A percentile compares a stretch with the other conserved stretches of the same genome.
Evolutionary conservation across 2,329 filamentous ascomycete species (phyloP).

Genomic region (Diaporthe sp.): DNA sequence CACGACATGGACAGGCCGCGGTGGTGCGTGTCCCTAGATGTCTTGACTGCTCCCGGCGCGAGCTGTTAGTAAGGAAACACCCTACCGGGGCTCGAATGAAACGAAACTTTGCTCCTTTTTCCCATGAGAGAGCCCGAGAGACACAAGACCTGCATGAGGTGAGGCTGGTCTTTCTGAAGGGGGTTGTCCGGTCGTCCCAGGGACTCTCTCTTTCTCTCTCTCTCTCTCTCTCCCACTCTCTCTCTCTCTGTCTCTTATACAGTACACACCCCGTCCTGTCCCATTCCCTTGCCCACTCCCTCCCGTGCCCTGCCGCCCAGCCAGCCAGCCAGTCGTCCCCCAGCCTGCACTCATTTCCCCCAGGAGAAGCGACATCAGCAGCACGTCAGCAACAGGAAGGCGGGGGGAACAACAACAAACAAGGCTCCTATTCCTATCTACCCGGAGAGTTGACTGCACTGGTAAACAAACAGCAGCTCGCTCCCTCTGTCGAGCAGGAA

Average conservation of each 20-base stretch:
- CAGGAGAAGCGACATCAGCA: background rate
- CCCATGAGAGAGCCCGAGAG: conserved; percentile 4
- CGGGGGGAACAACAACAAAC: background rate
- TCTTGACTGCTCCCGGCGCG: conserved; percentile 22
- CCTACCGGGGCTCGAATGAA: conserved; percentile 14
- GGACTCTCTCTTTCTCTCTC: too few relatives aligned
- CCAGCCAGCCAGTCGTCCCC: background rate
- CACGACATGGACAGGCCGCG: conserved; percentile 19
- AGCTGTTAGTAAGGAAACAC: conserved; percentile 15
- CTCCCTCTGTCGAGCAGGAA: background rate
- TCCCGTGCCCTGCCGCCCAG: conserved; percentile 5
- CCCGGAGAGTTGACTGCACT: background rate
- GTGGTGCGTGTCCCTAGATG: background rate
- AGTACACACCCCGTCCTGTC: background rate
- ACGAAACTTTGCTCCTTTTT: conserved; percentile 18
- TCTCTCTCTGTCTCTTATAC: too few relatives aligned
- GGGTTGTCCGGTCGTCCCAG: conserved; percentile 5
- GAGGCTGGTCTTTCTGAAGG: conserved; percentile 20
- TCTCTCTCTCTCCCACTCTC: too few relatives aligned
- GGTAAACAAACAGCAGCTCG: conserved; percentile 4
- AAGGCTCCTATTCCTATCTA: too few relatives aligned
- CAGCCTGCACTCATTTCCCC: background rate
- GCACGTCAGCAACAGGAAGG: conserved; percentile 5
- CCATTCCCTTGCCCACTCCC: background rate
- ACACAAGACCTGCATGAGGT: conserved; percentile 28